These are phyloP conservation scores for Cardamine occulta DNA, from an alignment of 345 rosid species.

Conservation along the genomic window DNA sequence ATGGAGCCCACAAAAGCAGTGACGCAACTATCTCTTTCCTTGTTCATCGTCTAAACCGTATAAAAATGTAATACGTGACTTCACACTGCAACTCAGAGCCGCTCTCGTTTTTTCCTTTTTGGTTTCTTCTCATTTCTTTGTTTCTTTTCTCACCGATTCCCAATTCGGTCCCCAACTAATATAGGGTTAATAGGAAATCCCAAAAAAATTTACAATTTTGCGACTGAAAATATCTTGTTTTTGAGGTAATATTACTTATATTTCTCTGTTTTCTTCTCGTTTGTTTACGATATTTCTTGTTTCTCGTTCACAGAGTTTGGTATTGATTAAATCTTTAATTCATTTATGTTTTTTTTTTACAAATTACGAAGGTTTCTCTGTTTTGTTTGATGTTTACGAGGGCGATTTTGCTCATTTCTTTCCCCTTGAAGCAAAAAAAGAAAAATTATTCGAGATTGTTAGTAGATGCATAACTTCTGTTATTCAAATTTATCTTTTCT, in stretches of 20 bases:
- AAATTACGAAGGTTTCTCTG: not conserved
- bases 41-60: not conserved
- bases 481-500: not conserved
- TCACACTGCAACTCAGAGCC: slow-evolving; percentile 13
- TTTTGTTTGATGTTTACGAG: slow-evolving; percentile 12
- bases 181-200: too few species aligned
- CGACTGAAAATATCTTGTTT: not conserved
- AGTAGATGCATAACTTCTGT: not conserved
- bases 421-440: not conserved
- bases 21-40: not conserved
- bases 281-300: too few species aligned
- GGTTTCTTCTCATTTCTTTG: not conserved
- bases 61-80: not conserved
- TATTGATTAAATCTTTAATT: not conserved
- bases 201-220: not conserved
- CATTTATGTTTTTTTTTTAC: not conserved
- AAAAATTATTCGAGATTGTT: not conserved
- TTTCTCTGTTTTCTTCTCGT: not conserved
- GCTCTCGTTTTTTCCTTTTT: slow-evolving; percentile 5
- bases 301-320: slow-evolving; percentile 1
- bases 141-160: slow-evolving; percentile 11
- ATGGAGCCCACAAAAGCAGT: slow-evolving; percentile 1
- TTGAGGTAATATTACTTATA: slow-evolving; percentile 8
- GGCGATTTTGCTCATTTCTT: not conserved
- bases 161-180: not conserved